phyloP scores from a whole-genome alignment of 768 basidiomycete genomes.

The Pholiota molesta region DNA sequence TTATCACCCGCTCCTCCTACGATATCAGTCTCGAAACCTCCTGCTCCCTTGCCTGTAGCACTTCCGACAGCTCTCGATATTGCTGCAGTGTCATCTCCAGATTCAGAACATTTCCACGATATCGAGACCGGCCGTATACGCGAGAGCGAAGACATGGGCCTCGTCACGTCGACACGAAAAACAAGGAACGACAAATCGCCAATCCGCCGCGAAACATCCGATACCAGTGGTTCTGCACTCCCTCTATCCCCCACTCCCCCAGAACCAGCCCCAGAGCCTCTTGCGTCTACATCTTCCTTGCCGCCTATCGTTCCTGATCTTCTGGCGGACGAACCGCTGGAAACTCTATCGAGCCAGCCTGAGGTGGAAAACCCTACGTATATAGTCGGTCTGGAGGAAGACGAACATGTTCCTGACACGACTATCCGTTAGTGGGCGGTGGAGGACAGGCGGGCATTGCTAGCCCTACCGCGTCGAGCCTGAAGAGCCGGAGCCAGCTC shows the following conservation, averaged over 20 bases:
- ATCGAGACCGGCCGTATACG: conserved; percentile 53
- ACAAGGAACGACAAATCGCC: conserved; percentile 24
- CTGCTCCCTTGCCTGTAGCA: conserved; percentile 69
- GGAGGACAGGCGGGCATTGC: conserved; percentile 47
- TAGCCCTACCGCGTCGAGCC: conserved; percentile 10
- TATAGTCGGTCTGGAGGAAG: conserved; percentile 9
- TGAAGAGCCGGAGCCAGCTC: conserved; percentile 26
- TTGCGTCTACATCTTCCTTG: conserved; percentile 18
- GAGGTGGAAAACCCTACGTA: conserved; percentile 2
- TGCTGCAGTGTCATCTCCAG: conserved; percentile 43
- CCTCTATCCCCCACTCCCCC: conserved; percentile 23
- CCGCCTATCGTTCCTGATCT: conserved; percentile 46
- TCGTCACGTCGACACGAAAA: conserved; percentile 25
- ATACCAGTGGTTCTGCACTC: conserved; percentile 23
- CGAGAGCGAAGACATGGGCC: conserved; percentile 29
- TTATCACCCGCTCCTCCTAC: conserved; percentile 42
- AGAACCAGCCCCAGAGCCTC: conserved; percentile 18
- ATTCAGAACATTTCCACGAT: conserved; percentile 50
- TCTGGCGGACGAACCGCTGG: conserved; percentile 47
- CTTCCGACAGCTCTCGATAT: conserved; percentile 71
- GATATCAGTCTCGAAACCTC: conserved; percentile 70
- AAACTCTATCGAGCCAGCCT: conserved; percentile 27
- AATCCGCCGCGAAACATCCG: conserved; percentile 27
- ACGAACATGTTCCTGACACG: conserved; percentile 33
- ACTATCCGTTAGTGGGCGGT: conserved; percentile 63